Base-by-base conservation (phyloP, 129 eudicot species). In the Arctium minus region DNA sequence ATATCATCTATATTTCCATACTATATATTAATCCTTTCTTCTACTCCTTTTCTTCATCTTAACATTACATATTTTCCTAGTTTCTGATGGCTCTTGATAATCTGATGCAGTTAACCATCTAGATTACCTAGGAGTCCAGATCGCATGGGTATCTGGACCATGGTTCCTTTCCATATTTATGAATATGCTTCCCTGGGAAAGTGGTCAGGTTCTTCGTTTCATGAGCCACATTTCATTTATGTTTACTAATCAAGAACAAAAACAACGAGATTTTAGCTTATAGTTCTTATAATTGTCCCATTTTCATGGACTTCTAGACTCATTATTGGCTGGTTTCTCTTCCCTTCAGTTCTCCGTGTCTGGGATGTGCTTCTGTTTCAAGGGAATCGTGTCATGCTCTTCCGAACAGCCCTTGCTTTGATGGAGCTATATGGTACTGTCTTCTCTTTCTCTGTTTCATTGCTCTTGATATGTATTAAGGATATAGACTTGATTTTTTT, bases 171-270 rank as follows among this genome's bases (percentile, higher is more conserved):
- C 99, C 18, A 92, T 96, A 81, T 96, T 93, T 84, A 93, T 93
- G 96, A 96, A 96, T 85, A 93, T 96, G 96, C 96, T 96, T 85
- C 99, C 99, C 32, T 96, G 99, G 99, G 99, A 96, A 96, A 96
- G 97, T 89, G 99, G 99, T 96, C 86, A 86, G 98, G 67, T 81
- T 85, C 86, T 82, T 79, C 78, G 76, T 83, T 83, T 80, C 73
- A 36, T 75, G 67, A 48, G 75, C 75, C 76, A 75, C 36, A 78
- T 42, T 73, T 75, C 62, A 72, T 78, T 73, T 76, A 44, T 84
- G 15, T 80, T 74, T 77, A 33, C 42, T 68, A 53, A 2, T 70
- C 87, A 79, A 70, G 33, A 62, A 53, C 64, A 62, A n/a, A 35
- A 37, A 17, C 3, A 42, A 74, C 53, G n/a, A 6, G 60, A 22